phyloP scores from a whole-genome alignment of 2,329 filamentous ascomycete species.

The Emmonsiellopsis sp. region DNA sequence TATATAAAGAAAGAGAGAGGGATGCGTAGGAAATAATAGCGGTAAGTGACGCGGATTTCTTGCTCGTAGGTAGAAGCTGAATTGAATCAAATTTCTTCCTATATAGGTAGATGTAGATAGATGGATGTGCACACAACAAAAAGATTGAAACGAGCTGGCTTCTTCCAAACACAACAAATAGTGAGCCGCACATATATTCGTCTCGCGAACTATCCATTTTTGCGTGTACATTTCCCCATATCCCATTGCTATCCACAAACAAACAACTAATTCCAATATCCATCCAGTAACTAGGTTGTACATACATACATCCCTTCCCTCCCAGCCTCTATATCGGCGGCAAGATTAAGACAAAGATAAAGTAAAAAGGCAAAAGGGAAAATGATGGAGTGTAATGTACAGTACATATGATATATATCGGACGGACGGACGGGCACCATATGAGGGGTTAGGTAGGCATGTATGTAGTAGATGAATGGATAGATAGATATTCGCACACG shows the following conservation, averaged over 20 bases:
- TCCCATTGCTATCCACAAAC: neutral
- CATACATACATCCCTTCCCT: neutral
- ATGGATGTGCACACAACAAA: too few relatives aligned
- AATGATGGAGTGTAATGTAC: neutral
- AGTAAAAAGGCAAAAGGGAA: neutral
- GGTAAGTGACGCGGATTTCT: too few relatives aligned
- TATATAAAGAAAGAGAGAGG: too few relatives aligned
- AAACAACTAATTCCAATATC: neutral
- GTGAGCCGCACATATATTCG: too few relatives aligned
- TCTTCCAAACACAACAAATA: too few relatives aligned
- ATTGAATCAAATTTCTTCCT: too few relatives aligned
- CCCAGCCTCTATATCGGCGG: neutral
- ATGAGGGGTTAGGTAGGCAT: neutral
- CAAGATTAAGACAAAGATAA: neutral
- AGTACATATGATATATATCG: neutral
- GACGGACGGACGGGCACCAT: too few relatives aligned
- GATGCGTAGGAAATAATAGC: too few relatives aligned
- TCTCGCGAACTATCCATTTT: neutral
- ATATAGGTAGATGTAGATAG: too few relatives aligned
- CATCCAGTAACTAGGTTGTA: neutral
- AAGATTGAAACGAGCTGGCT: too few relatives aligned
- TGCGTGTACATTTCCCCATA: neutral
- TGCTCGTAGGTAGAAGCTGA: too few relatives aligned
- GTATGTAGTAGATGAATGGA: neutral
- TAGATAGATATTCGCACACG: neutral